These are phyloP conservation scores for Sistotremastrum niveocremeum DNA, from an alignment of 768 basidiomycete genomes.

Conservation along the genomic window DNA sequence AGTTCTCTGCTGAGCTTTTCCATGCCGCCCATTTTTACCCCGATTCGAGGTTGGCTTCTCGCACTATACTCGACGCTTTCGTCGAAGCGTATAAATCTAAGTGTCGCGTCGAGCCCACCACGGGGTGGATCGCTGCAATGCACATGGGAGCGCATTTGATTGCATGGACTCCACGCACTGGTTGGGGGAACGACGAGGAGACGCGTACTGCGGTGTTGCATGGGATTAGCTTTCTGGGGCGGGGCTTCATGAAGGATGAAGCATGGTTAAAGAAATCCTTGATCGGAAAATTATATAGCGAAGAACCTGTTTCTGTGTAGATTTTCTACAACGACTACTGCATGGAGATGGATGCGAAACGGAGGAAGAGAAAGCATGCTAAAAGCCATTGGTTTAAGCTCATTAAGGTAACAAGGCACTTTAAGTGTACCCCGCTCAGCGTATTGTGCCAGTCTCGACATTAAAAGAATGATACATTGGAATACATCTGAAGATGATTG, in stretches of 20 bases:
- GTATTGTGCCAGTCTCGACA: too few species aligned
- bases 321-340: too few species aligned
- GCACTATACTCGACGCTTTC: constrained; percentile 29
- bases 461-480: too few species aligned
- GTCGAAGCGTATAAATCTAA: constrained; percentile 28
- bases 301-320: too few species aligned
- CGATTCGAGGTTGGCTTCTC: constrained; percentile 22
- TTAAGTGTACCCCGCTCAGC: too few species aligned
- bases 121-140: constrained; percentile 14
- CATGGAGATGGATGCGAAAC: too few species aligned
- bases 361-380: too few species aligned
- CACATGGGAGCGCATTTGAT: constrained; percentile 47
- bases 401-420: too few species aligned
- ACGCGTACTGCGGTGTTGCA: constrained; percentile 36
- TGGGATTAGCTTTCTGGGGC: constrained; percentile 32
- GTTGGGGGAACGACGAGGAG: constrained; percentile 36
- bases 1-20: constrained; percentile 49
- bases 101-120: constrained; percentile 10
- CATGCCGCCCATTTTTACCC: constrained; percentile 35
- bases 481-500: too few species aligned
- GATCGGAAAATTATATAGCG: constrained; percentile 8
- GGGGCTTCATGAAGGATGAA: constrained; percentile 10
- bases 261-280: constrained; percentile 16
- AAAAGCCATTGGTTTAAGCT: too few species aligned
- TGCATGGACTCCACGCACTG: constrained; percentile 32